A percentile compares a stretch with the other conserved stretches of the same genome.
These are phyloP conservation scores for Drechslerella stenobrocha DNA, from an alignment of 2,329 filamentous ascomycete species.

Conservation along the genomic window DNA sequence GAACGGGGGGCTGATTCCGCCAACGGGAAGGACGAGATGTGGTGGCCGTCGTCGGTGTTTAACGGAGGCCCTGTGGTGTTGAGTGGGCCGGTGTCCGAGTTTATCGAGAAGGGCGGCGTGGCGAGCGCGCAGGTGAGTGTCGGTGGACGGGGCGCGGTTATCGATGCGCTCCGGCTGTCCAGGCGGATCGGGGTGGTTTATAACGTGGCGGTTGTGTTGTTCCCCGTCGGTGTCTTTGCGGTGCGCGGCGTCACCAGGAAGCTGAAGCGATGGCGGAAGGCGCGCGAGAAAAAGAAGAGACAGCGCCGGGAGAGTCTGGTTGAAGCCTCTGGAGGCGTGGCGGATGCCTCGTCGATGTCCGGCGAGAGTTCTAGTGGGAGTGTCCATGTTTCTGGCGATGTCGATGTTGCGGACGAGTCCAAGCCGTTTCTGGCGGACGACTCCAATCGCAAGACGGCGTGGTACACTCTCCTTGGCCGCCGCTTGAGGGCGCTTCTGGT, in stretches of 20 bases:
- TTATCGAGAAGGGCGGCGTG: slow-evolving; percentile 22
- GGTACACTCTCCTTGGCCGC: slow-evolving; percentile 35
- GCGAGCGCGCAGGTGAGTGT: too few relatives aligned
- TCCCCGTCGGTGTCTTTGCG: slow-evolving; percentile 29
- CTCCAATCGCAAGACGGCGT: slow-evolving; percentile 15
- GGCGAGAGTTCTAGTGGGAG: background rate
- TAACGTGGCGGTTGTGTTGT: slow-evolving; percentile 24
- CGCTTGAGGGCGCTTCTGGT: slow-evolving; percentile 35
- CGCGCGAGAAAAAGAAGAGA: background rate
- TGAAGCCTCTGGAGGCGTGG: background rate
- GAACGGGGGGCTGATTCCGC: too few relatives aligned
- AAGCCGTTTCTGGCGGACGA: slow-evolving; percentile 23
- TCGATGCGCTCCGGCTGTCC: slow-evolving; percentile 26
- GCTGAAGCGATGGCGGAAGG: slow-evolving; percentile 13
- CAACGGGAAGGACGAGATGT: slow-evolving; percentile 3
- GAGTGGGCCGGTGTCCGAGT: slow-evolving; percentile 29
- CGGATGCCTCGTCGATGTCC: background rate
- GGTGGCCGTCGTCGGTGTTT: slow-evolving; percentile 41
- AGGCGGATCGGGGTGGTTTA: slow-evolving; percentile 32
- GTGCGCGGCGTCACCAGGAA: slow-evolving; percentile 16
- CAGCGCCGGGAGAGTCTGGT: background rate
- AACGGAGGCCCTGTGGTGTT: slow-evolving; percentile 27
- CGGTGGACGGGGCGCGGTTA: slow-evolving; percentile 17
- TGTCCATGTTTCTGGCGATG: background rate
- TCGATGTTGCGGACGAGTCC: slow-evolving; percentile 13